These are phyloP conservation scores for Xylaria bambusicola DNA, from an alignment of 495 filamentous ascomycete genomes.

Conservation along the genomic window DNA sequence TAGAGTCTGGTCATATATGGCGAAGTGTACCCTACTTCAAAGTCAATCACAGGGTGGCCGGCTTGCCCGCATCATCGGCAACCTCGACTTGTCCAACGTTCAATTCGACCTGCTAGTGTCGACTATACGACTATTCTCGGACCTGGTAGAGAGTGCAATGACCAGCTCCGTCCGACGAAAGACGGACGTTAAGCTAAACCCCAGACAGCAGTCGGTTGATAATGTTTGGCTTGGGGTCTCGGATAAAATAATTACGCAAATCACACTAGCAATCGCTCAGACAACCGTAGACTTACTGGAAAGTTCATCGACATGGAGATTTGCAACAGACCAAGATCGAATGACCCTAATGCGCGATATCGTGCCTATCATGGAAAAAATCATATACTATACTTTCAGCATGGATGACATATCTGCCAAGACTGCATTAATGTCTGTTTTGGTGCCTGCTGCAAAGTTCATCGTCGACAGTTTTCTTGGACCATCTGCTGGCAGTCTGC, in stretches of 20 bases:
- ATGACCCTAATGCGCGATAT: slow-evolving; percentile 57
- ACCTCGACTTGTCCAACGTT: slow-evolving; percentile 71
- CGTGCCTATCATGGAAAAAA: slow-evolving; percentile 65
- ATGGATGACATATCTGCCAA: slow-evolving; percentile 64
- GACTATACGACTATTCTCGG: slow-evolving; percentile 71
- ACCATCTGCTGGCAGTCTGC: slow-evolving; percentile 64
- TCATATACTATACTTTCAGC: slow-evolving; percentile 71
- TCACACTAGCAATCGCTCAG: slow-evolving; percentile 69
- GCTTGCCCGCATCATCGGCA: slow-evolving; percentile 70
- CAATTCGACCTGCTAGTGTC: slow-evolving; percentile 75
- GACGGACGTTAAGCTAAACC: slow-evolving; percentile 52
- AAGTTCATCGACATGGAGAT: slow-evolving; percentile 80
- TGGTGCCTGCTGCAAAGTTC: slow-evolving; percentile 71
- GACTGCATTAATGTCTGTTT: slow-evolving; percentile 57
- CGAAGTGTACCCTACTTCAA: slow-evolving; percentile 74
- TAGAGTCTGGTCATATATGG: slow-evolving; percentile 86
- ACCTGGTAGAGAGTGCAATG: slow-evolving; percentile 74
- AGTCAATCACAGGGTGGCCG: slow-evolving; percentile 70
- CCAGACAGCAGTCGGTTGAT: slow-evolving; percentile 53
- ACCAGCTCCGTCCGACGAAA: slow-evolving; percentile 70
- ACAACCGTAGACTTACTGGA: slow-evolving; percentile 79
- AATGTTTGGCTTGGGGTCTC: slow-evolving; percentile 71
- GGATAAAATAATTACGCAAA: slow-evolving; percentile 71
- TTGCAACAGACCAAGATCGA: slow-evolving; percentile 64
- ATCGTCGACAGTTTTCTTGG: slow-evolving; percentile 76